A percentile compares a stretch with the other conserved stretches of the same genome.
phyloP scores from a whole-genome alignment of 2,329 filamentous ascomycete genomes.

The Epichloe amarillans region DNA sequence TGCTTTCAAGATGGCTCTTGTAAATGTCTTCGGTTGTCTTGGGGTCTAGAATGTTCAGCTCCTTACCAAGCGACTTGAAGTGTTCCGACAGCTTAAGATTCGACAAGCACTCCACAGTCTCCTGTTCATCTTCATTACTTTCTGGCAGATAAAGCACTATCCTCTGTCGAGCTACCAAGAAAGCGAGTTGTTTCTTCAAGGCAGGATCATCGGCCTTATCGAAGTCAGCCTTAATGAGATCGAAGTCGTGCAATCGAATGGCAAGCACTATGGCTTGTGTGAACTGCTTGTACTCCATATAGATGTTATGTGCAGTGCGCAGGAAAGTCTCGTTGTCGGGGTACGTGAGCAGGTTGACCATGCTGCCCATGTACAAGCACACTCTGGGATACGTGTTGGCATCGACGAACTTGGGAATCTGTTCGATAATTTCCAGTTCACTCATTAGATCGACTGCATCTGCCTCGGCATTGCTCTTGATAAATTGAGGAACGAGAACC shows the following conservation, averaged over 20 bases:
- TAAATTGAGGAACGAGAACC: constrained; percentile 80
- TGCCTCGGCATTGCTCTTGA: constrained; percentile 94
- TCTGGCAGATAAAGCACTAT: constrained; percentile 64
- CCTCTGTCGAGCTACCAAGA: constrained; percentile 81
- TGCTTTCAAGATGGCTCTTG: constrained; percentile 96
- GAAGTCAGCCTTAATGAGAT: constrained; percentile 73
- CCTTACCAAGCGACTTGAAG: constrained; percentile 88
- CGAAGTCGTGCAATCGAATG: constrained; percentile 79
- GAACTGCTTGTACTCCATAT: constrained; percentile 83
- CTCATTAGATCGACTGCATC: constrained; percentile 96
- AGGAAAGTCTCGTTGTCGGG: constrained; percentile 96
- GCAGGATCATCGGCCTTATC: constrained; percentile 66
- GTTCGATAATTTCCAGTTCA: constrained; percentile 92
- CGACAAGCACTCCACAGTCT: constrained; percentile 70
- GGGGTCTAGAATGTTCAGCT: constrained; percentile 91
- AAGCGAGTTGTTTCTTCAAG: constrained; percentile 85
- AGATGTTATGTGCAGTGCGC: constrained; percentile 83
- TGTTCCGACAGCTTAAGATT: constrained; percentile 82
- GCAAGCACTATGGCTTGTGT: constrained; percentile 89
- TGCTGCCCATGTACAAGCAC: constrained; percentile 96
- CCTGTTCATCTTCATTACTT: constrained; percentile 54
- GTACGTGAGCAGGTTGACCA: constrained; percentile 95
- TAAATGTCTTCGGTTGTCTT: constrained; percentile 98
- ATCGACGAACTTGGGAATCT: constrained; percentile 79
- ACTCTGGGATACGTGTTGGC: constrained; percentile 87